Evolutionary conservation across 1,139 yeast genomes (phyloP), one percentile per base, ranked within the genome.

Genomic region (Saccharomyces uvarum): DNA sequence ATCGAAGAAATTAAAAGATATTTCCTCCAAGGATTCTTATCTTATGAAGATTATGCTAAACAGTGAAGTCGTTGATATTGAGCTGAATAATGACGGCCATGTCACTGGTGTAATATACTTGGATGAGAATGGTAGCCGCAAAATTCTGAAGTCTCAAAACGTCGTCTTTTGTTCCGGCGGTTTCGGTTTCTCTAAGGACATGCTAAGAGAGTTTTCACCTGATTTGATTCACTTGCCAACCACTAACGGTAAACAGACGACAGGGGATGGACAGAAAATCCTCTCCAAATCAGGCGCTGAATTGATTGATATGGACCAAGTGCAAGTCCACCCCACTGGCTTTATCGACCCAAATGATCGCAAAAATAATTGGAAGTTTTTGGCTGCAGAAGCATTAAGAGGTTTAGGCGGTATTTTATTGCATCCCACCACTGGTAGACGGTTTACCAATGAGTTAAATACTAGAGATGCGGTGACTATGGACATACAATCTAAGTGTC

Each of bases 271-370:
- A 1, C 88, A 84, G 59, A 75, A 78, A 55, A 75, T 87, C 53
- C 73, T 84, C 57, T 75, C 79, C 67, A 77, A 77, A 53, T 57
- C 74, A n/a, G 80, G 85, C 31, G 95, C 88, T 8, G 72, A 77
- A 46, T 79, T 86, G 44, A 79, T 85, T 50, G 90, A 86, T 67
- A 77, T 86, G 81, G 88, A 84, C 50, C 84, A 86, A 68, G 82
- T 86, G 42, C 95, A 87, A 69, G 85, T 87, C n/a, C 91, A 85
- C 61, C 96, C 96, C 26, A 86, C 95, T n/a, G 95, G 95, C 0
- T 78, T 87, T 61, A 79, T 87, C 58, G 87, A 84, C 61, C 83
- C 83, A 48, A 74, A 77, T 53, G 86, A 84, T 61, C 75, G 74
- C 14, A 64, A 65, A 11, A 73, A 67, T 58, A 75, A 74, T 50